A percentile compares a stretch with the other conserved stretches of the same genome.
These are phyloP conservation scores for Aspergillus olivimuriae DNA, from an alignment of 495 filamentous ascomycete genomes.

Conservation along the genomic window DNA sequence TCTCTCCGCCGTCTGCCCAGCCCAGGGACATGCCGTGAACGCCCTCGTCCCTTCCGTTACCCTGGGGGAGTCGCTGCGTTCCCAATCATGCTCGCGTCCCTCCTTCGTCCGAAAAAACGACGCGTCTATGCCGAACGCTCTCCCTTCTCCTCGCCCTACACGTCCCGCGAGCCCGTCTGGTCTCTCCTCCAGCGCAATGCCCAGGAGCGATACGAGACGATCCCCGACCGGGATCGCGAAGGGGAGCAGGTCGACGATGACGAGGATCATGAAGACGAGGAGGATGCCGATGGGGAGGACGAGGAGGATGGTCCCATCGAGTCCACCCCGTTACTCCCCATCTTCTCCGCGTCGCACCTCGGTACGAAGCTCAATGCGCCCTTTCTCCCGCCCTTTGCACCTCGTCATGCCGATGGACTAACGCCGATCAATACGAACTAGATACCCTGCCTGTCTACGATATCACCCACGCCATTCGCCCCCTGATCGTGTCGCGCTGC, in stretches of 20 bases:
- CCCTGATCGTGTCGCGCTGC: constrained; percentile 71
- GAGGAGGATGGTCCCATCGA: constrained; percentile 54
- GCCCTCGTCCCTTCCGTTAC: not conserved
- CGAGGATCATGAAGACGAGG: constrained; percentile 31
- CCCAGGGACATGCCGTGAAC: not conserved
- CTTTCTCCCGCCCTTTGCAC: no score
- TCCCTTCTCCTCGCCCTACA: constrained; percentile 43
- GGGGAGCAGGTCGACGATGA: constrained; percentile 28
- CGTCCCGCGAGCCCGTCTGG: constrained; percentile 22
- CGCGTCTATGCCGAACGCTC: constrained; percentile 36
- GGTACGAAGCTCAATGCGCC: constrained; percentile 50
- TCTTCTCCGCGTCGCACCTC: constrained; percentile 76
- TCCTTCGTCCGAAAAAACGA: constrained; percentile 39
- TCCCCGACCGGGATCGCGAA: constrained; percentile 24
- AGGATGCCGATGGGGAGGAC: constrained; percentile 34
- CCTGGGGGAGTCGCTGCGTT: not conserved
- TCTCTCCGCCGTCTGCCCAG: no score
- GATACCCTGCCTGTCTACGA: constrained; percentile 81
- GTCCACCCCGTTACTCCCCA: constrained; percentile 62
- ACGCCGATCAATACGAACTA: constrained; percentile 18
- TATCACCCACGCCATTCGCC: constrained; percentile 80
- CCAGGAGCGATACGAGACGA: constrained; percentile 29
- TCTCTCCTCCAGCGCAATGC: constrained; percentile 24
- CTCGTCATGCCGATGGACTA: no score
- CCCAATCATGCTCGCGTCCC: constrained; percentile 37